Conservation (phyloP, 2,329 filamentous ascomycete species). For the Beauveria bassiana region DNA sequence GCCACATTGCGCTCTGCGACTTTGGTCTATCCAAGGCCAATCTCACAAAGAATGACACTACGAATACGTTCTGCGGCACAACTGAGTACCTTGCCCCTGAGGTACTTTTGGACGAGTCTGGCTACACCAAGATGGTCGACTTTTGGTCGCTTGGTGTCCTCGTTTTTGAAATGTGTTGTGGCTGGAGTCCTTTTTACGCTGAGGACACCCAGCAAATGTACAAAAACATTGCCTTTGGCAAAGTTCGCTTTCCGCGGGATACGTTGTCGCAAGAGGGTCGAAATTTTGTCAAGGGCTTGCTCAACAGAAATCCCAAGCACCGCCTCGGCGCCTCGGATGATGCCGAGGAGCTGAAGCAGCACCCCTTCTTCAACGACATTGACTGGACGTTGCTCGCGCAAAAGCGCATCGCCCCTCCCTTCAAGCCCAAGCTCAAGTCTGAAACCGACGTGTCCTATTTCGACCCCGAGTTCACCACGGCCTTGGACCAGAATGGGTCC, state of each 20-base stretch:
- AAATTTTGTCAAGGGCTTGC: conserved; percentile 94
- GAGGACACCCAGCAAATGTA: conserved; percentile 99
- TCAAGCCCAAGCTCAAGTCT: conserved; percentile 95
- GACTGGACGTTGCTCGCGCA: conserved; percentile 83
- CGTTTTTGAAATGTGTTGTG: conserved; percentile 99
- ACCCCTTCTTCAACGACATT: conserved; percentile 90
- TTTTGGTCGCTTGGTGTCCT: conserved; percentile 98
- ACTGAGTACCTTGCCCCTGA: conserved; percentile 97
- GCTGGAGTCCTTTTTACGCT: conserved; percentile 98
- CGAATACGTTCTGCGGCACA: conserved; percentile 97
- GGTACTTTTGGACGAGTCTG: conserved; percentile 88
- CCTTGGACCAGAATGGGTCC: conserved; percentile 76
- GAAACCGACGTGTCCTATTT: conserved; percentile 97
- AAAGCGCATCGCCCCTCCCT: conserved; percentile 91
- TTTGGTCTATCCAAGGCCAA: conserved; percentile 98
- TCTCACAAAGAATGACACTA: conserved; percentile 92
- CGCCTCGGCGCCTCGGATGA: conserved; percentile 84
- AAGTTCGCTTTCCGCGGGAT: conserved; percentile 92
- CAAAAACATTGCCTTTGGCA: conserved; percentile 99
- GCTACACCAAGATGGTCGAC: conserved; percentile 99
- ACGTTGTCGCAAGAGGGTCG: conserved; percentile 89
- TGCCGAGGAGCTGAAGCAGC: conserved; percentile 86
- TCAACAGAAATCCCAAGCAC: conserved; percentile 96
- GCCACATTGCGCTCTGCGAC: conserved; percentile 94
- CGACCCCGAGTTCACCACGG: conserved; percentile 96